Base-by-base conservation (phyloP, 2,329 filamentous ascomycete species). In the Penicillium psychrosexuale region DNA sequence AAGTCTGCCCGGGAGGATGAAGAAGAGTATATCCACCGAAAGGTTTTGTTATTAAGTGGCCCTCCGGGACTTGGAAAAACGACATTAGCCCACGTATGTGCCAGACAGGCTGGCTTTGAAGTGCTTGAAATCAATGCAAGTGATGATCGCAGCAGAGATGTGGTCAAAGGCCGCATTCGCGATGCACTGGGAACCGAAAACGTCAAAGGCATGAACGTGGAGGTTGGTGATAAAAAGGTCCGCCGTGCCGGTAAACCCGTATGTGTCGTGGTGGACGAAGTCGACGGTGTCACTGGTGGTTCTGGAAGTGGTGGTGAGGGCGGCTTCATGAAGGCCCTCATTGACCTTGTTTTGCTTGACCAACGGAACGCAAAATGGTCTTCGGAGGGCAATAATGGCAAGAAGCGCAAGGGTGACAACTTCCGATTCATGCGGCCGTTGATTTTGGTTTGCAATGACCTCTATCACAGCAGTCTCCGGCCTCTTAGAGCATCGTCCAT, bases 81-180 rank as follows among this genome's bases (percentile, higher is more conserved):
- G 0, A 99, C 94, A 0, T 74, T 99, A 45, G 94, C 94, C 1
- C 94, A 99, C 73, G 94, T 99, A 0, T 97, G 94, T 70, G 95
- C 95, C 0, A 87, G 82, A 63, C 94, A 99, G 74, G 94, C 94
- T 5, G 94, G 94, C 0, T 99, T 99, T 66, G 94, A 97, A 67
- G 89, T 96, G 1, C 83, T 97, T 69, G 94, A 99, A 71, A 96
- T 99, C 75, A 99, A 99, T 66, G 94, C 95, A 8, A 97, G 93
- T 65, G 94, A 99, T 68, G 95, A 99, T 69, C 83, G 94, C 65
- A 96, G 91, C 68, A 82, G 84, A 30, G 86, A 93, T 66, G 91
- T 99, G 1, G 94, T 99, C 34, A 94, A 90, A 69, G 91, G 90
- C 7, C 84, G 91, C 15, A 97, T 99, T 61, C 84, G 90, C 63